Base-by-base conservation (phyloP, 1,284 basidiomycete genomes). In the Puccinia hordei region DNA sequence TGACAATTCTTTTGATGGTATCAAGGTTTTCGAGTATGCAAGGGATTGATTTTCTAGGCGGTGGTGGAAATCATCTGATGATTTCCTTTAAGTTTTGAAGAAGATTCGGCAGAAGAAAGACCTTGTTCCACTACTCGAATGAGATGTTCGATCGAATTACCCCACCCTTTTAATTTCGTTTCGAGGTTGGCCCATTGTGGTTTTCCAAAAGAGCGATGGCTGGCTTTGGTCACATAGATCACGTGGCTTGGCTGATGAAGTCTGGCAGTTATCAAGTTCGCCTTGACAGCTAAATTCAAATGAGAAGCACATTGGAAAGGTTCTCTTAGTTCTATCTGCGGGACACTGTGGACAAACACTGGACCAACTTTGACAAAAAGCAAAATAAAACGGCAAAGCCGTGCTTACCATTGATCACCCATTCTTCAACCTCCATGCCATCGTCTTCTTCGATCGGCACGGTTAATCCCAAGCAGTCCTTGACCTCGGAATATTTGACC, bases 381-480 rank as follows among this genome's bases (percentile, higher is more conserved):
- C 57, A 15, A 27, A 27, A 33, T 27, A 2, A 22, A 74, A 46
- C 3, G 53, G 69, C 10, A 51, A 33, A 53, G 3, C 12, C 13
- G 27, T 38, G n/a, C 69, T 41, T 51, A 80, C 78, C 78, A 57
- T 80, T 65, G 30, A 80, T 80, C 19, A 80, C 69, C 78, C 78
- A 80, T 80, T 80, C 78, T 61, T 80, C 78, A 15, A 80, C 78
- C 38, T 80, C 69, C 69, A 80, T 80, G 24, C 78, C 78, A 44
- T 80, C 78, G 9, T 80, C 78, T 65, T 73, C 71, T 24, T 80
- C 78, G 9, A 63, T 73, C 8, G 53, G 46, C 19, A 53, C 69
- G 13, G 57, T 49, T 24, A 80, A 66, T 38, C 59, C 69, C 33
- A 80, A 55, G 41, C 68, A 53, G 6, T 53, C 46, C 46, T 80